phyloP scores from a whole-genome alignment of 2,329 filamentous ascomycete genomes.

The Elsinoe batatas region DNA sequence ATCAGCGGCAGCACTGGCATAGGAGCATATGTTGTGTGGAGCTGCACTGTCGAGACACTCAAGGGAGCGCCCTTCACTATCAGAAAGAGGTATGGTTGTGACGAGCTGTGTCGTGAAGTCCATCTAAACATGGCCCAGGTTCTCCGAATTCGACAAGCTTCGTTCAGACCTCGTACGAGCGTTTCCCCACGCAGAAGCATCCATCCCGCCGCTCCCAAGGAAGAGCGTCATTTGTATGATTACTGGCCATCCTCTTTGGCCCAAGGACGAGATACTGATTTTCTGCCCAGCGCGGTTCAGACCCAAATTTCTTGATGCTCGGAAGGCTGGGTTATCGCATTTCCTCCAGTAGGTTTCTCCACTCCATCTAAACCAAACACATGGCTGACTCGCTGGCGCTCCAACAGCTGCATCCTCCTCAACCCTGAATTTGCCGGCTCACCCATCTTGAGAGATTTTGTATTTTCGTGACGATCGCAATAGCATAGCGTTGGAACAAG shows the following conservation, averaged over 20 bases:
- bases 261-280: conserved; percentile 2
- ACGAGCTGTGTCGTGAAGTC: background rate
- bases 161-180: conserved; percentile 62
- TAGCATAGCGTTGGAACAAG: conserved; percentile 1
- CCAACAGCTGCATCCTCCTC: conserved; percentile 67
- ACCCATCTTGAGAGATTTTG: conserved; percentile 82
- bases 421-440: conserved; percentile 91
- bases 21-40: conserved; percentile 95
- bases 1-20: conserved; percentile 49
- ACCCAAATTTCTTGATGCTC: conserved; percentile 73
- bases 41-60: conserved; percentile 76
- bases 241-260: background rate
- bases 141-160: conserved; percentile 88
- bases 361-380: conserved; percentile 10
- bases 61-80: conserved; percentile 40
- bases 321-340: conserved; percentile 74
- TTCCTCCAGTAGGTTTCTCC: conserved; percentile 69
- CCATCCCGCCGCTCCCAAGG: conserved; percentile 81
- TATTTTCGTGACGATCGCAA: conserved; percentile 44
- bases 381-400: conserved; percentile 11
- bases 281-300: conserved; percentile 51
- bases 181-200: conserved; percentile 73
- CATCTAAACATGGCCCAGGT: conserved; percentile 38
- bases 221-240: conserved; percentile 77
- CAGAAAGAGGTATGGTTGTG: conserved; percentile 40